Conservation (phyloP, 192 early-diverging fungal species). For the Dispira simplex region DNA sequence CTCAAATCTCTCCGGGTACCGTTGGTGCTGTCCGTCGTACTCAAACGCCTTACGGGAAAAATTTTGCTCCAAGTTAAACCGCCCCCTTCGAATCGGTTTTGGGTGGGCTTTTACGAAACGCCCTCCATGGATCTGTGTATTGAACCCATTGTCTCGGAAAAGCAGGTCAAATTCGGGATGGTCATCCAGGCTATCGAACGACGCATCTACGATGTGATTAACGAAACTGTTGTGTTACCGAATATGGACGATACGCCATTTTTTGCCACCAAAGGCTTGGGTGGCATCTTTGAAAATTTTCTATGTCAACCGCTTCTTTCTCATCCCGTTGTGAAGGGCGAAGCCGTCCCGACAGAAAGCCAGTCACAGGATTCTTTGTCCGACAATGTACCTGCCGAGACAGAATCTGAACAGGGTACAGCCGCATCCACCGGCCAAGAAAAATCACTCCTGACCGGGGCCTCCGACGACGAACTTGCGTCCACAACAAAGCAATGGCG, state of each 20-base stretch:
- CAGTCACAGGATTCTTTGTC: background rate
- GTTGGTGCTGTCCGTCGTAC: slow-evolving; percentile 56
- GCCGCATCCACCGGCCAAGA: background rate
- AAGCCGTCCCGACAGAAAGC: background rate
- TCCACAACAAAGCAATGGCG: background rate
- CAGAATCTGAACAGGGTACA: background rate
- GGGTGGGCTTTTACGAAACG: slow-evolving; percentile 72
- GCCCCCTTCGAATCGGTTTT: slow-evolving; percentile 65
- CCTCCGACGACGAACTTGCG: background rate
- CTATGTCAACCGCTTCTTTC: slow-evolving; percentile 5
- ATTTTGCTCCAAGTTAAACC: slow-evolving; percentile 62
- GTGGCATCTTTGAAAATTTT: slow-evolving; percentile 38
- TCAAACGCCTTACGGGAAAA: slow-evolving; percentile 57
- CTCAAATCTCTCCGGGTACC: slow-evolving; percentile 52
- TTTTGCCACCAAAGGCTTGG: slow-evolving; percentile 35
- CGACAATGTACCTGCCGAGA: background rate
- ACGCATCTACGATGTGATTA: slow-evolving; percentile 65
- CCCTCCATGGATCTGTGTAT: slow-evolving; percentile 57
- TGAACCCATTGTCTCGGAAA: slow-evolving; percentile 69
- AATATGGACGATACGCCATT: slow-evolving; percentile 82
- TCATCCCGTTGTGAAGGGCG: background rate
- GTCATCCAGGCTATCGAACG: slow-evolving; percentile 78
- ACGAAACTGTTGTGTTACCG: slow-evolving; percentile 64
- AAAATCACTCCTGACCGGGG: background rate
- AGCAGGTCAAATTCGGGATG: slow-evolving; percentile 57